Conservation (phyloP, 768 basidiomycete genomes). For the Chalciporus piperatus region DNA sequence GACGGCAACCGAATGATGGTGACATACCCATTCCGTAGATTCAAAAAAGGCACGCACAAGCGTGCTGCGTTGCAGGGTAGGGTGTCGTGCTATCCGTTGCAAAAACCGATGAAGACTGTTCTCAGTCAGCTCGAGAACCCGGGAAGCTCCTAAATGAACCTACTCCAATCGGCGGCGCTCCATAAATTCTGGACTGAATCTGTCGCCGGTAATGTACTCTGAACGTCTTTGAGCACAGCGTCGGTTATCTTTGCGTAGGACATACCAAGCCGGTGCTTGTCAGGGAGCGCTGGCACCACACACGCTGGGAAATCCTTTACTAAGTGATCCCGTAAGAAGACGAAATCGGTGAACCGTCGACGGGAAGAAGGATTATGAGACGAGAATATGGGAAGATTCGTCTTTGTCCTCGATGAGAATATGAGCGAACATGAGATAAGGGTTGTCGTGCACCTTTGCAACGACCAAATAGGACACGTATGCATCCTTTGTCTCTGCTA, state of each 20-base stretch:
- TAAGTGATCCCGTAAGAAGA: conserved; percentile 86
- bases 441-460: conserved; percentile 63
- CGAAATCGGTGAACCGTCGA: conserved; percentile 95
- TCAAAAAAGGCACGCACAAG: conserved; percentile 94
- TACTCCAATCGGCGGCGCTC: conserved; percentile 88
- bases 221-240: conserved; percentile 5
- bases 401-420: conserved; percentile 48
- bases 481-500: conserved; percentile 95
- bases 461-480: conserved; percentile 93
- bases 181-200: conserved; percentile 97
- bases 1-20: neutral
- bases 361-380: conserved; percentile 70
- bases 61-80: conserved; percentile 87
- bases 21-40: conserved; percentile 94
- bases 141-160: conserved; percentile 27
- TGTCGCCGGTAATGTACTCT: conserved; percentile 98
- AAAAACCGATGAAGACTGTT: conserved; percentile 88
- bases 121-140: conserved; percentile 3
- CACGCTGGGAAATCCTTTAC: conserved; percentile 93
- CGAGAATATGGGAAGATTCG: conserved; percentile 86
- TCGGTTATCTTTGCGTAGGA: conserved; percentile 7
- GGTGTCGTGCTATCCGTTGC: conserved; percentile 87
- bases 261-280: conserved; percentile 93
- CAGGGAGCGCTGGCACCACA: conserved; percentile 95
- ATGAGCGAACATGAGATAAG: neutral